These are phyloP conservation scores for Dianthus caryophyllus DNA, from an alignment of 148 eudicot genomes.

Conservation along the genomic window DNA sequence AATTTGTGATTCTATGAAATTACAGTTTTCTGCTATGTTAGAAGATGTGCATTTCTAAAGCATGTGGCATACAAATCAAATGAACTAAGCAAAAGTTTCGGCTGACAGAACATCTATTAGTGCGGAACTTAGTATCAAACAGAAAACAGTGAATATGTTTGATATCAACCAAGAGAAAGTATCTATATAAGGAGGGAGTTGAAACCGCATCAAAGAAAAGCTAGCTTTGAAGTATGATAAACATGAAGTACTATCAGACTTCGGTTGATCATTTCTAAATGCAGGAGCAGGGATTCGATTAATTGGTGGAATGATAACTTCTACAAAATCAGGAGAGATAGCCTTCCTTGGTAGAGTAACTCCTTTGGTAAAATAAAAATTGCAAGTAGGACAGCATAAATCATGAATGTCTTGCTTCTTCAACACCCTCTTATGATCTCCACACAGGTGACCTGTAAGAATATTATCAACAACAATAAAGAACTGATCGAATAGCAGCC, in stretches of 20 bases:
- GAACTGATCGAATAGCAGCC: too few species aligned
- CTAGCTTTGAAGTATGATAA: conserved; percentile 50
- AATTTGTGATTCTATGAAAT: background rate
- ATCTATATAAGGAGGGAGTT: conserved; percentile 4
- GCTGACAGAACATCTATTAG: background rate
- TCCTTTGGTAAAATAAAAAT: conserved; percentile 72
- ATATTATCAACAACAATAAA: too few species aligned
- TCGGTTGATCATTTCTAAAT: conserved; percentile 6
- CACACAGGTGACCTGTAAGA: background rate
- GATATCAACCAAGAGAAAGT: background rate
- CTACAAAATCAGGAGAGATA: conserved; percentile 30
- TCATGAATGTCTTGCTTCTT: conserved; percentile 67
- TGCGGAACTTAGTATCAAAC: too few species aligned
- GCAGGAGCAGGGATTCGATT: conserved; percentile 12
- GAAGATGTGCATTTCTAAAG: conserved; percentile 1
- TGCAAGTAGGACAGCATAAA: conserved; percentile 72
- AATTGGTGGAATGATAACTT: conserved; percentile 14
- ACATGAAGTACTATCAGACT: conserved; percentile 16
- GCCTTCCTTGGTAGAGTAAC: conserved; percentile 65
- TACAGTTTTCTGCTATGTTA: conserved; percentile 2
- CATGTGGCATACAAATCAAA: background rate
- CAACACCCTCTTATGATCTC: conserved; percentile 45
- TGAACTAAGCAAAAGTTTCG: background rate
- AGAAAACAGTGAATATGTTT: too few species aligned
- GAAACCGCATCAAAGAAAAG: conserved; percentile 42